A percentile compares a stretch with the other conserved stretches of the same genome.
Conservation (phyloP, 2,329 filamentous ascomycete species). For the Alternaria sp. region DNA sequence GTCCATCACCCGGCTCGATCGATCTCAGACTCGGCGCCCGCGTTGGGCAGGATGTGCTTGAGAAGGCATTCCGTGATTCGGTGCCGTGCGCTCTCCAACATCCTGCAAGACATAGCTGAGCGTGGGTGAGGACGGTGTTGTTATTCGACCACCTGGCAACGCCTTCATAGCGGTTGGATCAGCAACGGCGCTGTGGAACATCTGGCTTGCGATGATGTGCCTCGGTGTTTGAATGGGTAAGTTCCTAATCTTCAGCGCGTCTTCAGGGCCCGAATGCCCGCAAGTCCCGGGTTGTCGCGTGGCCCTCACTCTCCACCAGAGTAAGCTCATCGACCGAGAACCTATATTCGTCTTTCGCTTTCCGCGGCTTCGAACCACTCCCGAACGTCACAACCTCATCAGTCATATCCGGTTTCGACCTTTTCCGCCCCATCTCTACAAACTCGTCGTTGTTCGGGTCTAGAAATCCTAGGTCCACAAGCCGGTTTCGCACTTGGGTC, state of each 20-base stretch:
- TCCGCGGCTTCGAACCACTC: neutral
- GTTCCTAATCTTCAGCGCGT: neutral
- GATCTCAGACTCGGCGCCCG: neutral
- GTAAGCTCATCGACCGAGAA: neutral
- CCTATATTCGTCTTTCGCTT: neutral
- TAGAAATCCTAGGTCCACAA: constrained; percentile 25
- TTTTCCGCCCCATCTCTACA: neutral
- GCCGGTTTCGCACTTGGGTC: constrained; percentile 11
- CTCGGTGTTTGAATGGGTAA: neutral
- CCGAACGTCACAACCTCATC: neutral
- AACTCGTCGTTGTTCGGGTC: neutral
- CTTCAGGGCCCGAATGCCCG: neutral
- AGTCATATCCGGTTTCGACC: neutral
- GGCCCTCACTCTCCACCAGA: neutral
- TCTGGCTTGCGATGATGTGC: neutral
- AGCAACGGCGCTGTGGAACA: neutral
- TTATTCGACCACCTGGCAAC: neutral
- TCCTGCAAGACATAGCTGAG: neutral
- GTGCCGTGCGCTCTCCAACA: neutral
- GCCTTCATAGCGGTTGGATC: neutral
- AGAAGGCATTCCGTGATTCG: accelerated
- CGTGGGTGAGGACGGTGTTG: neutral
- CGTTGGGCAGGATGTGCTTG: neutral
- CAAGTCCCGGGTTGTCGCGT: neutral
- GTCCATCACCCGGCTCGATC: neutral